A percentile compares a stretch with the other conserved stretches of the same genome.
Evolutionary conservation across 805 yeast genomes (phyloP).

Genomic region (Ogataea allantospora): DNA sequence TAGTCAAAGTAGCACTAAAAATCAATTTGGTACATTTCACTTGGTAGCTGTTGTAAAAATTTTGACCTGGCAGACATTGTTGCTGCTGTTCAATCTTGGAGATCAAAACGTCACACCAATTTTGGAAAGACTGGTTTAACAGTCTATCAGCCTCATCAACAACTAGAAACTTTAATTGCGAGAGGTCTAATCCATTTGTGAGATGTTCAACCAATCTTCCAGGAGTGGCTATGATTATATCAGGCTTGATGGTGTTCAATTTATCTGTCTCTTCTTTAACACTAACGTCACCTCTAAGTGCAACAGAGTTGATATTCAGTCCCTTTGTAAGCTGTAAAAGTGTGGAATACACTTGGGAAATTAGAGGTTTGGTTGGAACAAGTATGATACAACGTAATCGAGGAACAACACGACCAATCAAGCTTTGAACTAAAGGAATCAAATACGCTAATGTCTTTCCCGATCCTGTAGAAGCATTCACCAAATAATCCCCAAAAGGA

Average conservation of each 20-base stretch:
- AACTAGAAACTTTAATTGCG: slow-evolving; percentile 57
- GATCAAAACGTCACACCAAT: slow-evolving; percentile 73
- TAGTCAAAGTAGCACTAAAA: slow-evolving; percentile 90
- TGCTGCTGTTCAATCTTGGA: slow-evolving; percentile 36
- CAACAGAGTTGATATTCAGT: slow-evolving; percentile 59
- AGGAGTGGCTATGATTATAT: slow-evolving; percentile 69
- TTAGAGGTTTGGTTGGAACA: slow-evolving; percentile 88
- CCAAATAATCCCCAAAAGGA: slow-evolving; percentile 71
- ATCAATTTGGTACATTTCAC: slow-evolving; percentile 58
- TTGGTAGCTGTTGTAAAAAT: slow-evolving; percentile 36
- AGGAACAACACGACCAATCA: slow-evolving; percentile 65
- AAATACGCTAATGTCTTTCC: slow-evolving; percentile 92
- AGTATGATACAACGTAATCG: slow-evolving; percentile 70
- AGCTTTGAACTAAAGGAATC: slow-evolving; percentile 74
- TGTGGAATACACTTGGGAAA: slow-evolving; percentile 75
- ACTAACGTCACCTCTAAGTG: slow-evolving; percentile 54
- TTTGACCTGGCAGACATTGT: slow-evolving; percentile 25
- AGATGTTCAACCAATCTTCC: slow-evolving; percentile 83
- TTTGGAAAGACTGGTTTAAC: slow-evolving; percentile 86
- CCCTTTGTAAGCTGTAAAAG: slow-evolving; percentile 62
- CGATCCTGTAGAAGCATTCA: slow-evolving; percentile 93
- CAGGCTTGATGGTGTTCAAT: slow-evolving; percentile 49
- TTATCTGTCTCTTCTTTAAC: slow-evolving; percentile 60
- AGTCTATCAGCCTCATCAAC: slow-evolving; percentile 83
- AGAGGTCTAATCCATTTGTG: slow-evolving; percentile 42